Percentiles rank a stretch among this genome's conserved stretches.
Evolutionary conservation across 805 yeast genomes (phyloP).

Genomic region (Pichia exigua): DNA sequence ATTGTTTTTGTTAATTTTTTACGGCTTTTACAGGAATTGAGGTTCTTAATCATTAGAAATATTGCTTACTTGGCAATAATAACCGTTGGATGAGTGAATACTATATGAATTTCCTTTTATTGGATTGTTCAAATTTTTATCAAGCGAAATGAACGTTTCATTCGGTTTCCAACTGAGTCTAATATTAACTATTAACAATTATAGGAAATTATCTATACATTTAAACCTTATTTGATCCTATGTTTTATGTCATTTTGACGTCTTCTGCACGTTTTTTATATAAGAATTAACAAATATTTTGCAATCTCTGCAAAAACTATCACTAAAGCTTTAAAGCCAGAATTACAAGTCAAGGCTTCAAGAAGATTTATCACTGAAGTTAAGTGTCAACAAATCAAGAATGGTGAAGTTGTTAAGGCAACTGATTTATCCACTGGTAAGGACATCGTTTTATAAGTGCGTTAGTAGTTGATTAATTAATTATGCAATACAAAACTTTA

Average conservation of each 20-base stretch:
- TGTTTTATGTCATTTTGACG: neutral
- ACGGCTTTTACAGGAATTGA: too few relatives aligned
- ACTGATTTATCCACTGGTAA: slow-evolving; percentile 20
- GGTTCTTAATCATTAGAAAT: too few relatives aligned
- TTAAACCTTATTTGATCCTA: neutral
- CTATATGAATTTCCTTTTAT: too few relatives aligned
- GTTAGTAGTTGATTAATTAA: neutral
- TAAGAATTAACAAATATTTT: slow-evolving; percentile 76
- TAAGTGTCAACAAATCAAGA: slow-evolving; percentile 59
- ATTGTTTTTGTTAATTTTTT: neutral
- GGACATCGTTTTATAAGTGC: slow-evolving; percentile 9
- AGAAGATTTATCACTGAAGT: slow-evolving; percentile 71
- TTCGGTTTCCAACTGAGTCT: too few relatives aligned
- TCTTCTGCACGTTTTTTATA: slow-evolving; percentile 1
- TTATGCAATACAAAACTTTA: neutral
- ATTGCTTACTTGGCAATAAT: too few relatives aligned
- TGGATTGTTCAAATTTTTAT: too few relatives aligned
- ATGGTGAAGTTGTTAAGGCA: slow-evolving; percentile 43
- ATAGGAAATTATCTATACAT: neutral
- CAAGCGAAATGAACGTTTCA: too few relatives aligned
- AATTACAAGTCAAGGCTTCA: slow-evolving; percentile 63
- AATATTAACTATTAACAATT: too few relatives aligned
- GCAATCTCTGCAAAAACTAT: slow-evolving; percentile 85
- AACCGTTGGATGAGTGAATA: too few relatives aligned
- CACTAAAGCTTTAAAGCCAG: slow-evolving; percentile 84